Evolutionary conservation across 2,329 filamentous ascomycete genomes (phyloP), one percentile per base, ranked within the genome.

Genomic region (Ascochyta fabae): DNA sequence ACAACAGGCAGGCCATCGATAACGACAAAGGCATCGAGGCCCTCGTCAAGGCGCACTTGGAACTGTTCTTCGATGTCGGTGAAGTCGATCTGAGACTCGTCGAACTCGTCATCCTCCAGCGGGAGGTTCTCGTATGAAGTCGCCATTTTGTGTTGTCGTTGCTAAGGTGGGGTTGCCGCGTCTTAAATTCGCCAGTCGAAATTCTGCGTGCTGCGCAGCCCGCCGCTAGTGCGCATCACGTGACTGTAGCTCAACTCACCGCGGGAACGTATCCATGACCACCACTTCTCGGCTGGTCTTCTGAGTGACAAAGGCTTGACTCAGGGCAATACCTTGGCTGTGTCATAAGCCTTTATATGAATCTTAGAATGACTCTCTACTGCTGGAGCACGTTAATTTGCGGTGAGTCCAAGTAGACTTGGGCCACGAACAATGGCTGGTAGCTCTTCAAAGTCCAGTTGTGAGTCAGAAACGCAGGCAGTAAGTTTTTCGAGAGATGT

Each of bases 11-110:
- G 86, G 65, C 95, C 95, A 78, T 99, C 95, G 75, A 98, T 86
- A 60, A 98, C 93, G 64, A 99, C 90, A 73, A 99, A 99, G 62
- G 92, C 90, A 76, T 99, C 95, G 70, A 97, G 89, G 56, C 95
- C 95, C 78, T 96, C 91, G 77, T 99, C 95, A 64, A 98, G 84
- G 75, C 94, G 91, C 61, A 98, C 93, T 80, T 98, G 92, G 76
- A 93, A 97, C 79, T 96, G 92, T 77, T 96, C 93, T 76, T 88
- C 86, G 67, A 99, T 85, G 80, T 99, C 94, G 68, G 91, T 94
- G 77, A 96, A 92, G 77, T 98, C 94, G 78, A 98, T 89, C 76
- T 97, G 92, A 74, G 93, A 89, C 79, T 95, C 89, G 76, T 96
- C 93, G 72, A 95, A 92, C 77, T 94, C 88, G 77, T 96, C 91